A percentile compares a stretch with the other conserved stretches of the same genome.
phyloP scores from a whole-genome alignment of 805 yeast genomes.

The Schwanniomyces occidentalis region DNA sequence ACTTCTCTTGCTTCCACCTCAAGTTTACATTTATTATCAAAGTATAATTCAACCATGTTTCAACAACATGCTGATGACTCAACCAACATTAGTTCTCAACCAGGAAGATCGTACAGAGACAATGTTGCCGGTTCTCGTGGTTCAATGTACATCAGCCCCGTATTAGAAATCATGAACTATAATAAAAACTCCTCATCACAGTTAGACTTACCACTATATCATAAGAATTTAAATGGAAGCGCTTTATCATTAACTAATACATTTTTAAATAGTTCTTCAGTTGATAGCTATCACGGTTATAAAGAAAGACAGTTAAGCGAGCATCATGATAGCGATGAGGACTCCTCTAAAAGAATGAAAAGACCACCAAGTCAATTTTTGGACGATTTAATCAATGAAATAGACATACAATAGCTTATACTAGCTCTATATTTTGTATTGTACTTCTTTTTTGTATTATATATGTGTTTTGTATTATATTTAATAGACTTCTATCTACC shows the following conservation, averaged over 20 bases:
- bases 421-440: no score
- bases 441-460: no score
- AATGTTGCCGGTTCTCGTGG: conserved; percentile 29
- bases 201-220: conserved; percentile 16
- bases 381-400: conserved; percentile 42
- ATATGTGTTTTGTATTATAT: no score
- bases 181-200: conserved; percentile 11
- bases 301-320: not conserved
- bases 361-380: conserved; percentile 53
- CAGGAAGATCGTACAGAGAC: conserved; percentile 31
- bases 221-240: conserved; percentile 4
- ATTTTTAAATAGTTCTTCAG: not conserved
- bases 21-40: conserved; percentile 11
- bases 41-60: conserved; percentile 10
- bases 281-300: not conserved
- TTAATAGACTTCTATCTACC: no score
- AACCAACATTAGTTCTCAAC: conserved; percentile 11
- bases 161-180: conserved; percentile 35
- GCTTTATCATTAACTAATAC: conserved; percentile 1
- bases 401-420: no score
- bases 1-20: conserved; percentile 13
- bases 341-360: conserved; percentile 12
- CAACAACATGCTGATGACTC: conserved; percentile 11
- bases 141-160: conserved; percentile 56
- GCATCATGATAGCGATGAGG: not conserved